A percentile compares a stretch with the other conserved stretches of the same genome.
These are phyloP conservation scores for Camellia lanceoleosa DNA, from an alignment of 148 eudicot genomes.

Conservation along the genomic window DNA sequence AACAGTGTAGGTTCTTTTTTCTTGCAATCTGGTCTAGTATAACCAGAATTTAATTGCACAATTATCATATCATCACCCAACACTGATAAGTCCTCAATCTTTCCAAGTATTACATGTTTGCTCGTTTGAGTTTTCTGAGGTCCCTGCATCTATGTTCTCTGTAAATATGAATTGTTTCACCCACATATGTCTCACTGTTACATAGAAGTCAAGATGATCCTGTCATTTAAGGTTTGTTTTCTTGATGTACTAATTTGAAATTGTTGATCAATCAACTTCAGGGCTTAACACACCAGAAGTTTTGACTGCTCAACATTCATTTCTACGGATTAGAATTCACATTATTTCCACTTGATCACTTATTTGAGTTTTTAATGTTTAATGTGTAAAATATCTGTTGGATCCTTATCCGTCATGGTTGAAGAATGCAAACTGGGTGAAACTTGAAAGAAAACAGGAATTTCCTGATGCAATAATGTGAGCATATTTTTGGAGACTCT, in stretches of 20 bases:
- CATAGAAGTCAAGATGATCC: neutral
- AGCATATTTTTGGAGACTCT: too few species aligned
- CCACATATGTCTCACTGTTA: neutral
- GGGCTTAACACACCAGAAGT: neutral
- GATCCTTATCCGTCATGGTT: neutral
- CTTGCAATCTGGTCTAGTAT: slow-evolving; percentile 1
- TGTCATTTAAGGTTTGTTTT: neutral
- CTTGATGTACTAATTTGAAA: neutral
- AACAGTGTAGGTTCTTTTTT: slow-evolving; percentile 61
- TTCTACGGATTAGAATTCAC: neutral
- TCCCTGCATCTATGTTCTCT: neutral
- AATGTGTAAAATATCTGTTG: neutral
- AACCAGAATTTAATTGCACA: neutral
- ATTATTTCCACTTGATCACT: neutral
- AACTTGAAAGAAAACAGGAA: too few species aligned
- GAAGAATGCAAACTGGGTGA: neutral
- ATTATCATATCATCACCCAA: neutral
- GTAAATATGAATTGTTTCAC: neutral
- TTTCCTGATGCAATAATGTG: too few species aligned
- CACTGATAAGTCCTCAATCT: neutral
- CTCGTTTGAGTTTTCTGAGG: neutral
- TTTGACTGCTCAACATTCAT: neutral
- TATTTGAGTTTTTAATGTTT: neutral
- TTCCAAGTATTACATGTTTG: neutral
- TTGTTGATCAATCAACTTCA: neutral